Percentiles rank a stretch among this genome's conserved stretches.
phyloP scores from a whole-genome alignment of 2,329 filamentous ascomycete species.

The Beauveria scarabaeidicola region DNA sequence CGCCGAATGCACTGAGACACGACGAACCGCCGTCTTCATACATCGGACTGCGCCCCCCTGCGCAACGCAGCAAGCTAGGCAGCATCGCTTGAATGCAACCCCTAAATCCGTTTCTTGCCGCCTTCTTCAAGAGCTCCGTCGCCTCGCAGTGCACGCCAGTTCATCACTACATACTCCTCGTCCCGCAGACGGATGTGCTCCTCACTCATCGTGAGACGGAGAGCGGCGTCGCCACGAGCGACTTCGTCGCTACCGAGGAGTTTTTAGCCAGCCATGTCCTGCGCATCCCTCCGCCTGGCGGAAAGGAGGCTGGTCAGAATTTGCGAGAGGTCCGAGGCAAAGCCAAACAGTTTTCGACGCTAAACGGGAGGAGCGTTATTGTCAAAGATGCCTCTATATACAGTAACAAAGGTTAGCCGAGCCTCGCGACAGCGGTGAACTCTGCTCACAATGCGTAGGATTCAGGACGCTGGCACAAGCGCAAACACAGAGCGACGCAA shows the following conservation, averaged over 20 bases:
- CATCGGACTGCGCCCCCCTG: background rate
- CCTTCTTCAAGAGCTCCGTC: conserved; percentile 96
- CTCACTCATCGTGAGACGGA: conserved; percentile 83
- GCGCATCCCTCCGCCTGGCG: conserved; percentile 58
- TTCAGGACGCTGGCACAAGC: conserved; percentile 90
- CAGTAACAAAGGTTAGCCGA: conserved; percentile 77
- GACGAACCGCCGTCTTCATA: background rate
- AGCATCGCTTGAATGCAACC: conserved; percentile 66
- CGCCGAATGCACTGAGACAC: background rate
- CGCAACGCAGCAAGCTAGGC: conserved; percentile 1
- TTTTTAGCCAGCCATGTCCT: conserved; percentile 96
- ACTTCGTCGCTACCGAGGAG: conserved; percentile 82
- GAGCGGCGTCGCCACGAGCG: conserved; percentile 64
- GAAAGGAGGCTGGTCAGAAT: conserved; percentile 50
- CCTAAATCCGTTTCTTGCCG: conserved; percentile 95
- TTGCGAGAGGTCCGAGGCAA: conserved; percentile 84
- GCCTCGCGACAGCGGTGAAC: background rate
- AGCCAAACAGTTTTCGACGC: conserved; percentile 85
- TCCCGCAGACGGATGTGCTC: conserved; percentile 87
- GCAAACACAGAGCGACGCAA: conserved; percentile 70
- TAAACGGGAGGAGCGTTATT: conserved; percentile 88
- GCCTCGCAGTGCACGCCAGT: conserved; percentile 84
- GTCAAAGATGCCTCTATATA: conserved; percentile 90
- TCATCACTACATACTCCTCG: conserved; percentile 87
- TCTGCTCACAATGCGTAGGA: conserved; percentile 40